Base-by-base conservation (phyloP, 345 rosid genomes). In the Eucalyptus tenuipes region DNA sequence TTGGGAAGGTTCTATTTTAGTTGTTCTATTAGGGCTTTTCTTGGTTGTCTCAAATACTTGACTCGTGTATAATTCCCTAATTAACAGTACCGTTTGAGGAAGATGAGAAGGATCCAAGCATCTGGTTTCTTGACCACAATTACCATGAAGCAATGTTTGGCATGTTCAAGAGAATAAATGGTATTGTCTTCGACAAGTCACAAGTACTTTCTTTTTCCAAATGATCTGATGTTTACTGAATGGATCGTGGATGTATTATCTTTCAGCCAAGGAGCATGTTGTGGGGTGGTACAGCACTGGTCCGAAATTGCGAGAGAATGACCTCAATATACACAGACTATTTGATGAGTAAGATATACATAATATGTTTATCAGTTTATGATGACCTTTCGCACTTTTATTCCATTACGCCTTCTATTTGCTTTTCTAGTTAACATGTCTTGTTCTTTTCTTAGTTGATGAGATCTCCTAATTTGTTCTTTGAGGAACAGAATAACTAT, bases 201-300 rank as follows among this genome's bases (percentile, higher is more conserved):
- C 82, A 20, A 20, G 47, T 75, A 40, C 84, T 40, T 75, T 40
- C 84, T 75, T 11, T 75, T 40, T 13, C 44, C 50, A 64, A 53
- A 12, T 45, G 22, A 29, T 53, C 29, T 50, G n/a, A 40, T 16
- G 64, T 79, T 45, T 27, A 80, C 6, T 61, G 81, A 79, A 44
- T 71, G 48, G 90, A 22, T 31, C 85, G 47, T 86, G 59, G 24
- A 85, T 29, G 49, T 0, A 29, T 88, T 37, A 87, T 52, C 49
- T 90, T 93, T 92, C 91, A 97, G 99, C 99, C 86, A 96, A 95
- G 95, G 99, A 97, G 93, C 99, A 96, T 89, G 97, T 97, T 44
- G 98, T 97, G 61, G 99, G 99, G 88, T 97, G 99, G 99, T 96
- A 96, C 90, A 97, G 99, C 90, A 96, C 99, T 4, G 97, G 98